A percentile compares a stretch with the other conserved stretches of the same genome.
These are phyloP conservation scores for Penstemon davidsonii DNA, from an alignment of 257 asterid species.

Conservation along the genomic window DNA sequence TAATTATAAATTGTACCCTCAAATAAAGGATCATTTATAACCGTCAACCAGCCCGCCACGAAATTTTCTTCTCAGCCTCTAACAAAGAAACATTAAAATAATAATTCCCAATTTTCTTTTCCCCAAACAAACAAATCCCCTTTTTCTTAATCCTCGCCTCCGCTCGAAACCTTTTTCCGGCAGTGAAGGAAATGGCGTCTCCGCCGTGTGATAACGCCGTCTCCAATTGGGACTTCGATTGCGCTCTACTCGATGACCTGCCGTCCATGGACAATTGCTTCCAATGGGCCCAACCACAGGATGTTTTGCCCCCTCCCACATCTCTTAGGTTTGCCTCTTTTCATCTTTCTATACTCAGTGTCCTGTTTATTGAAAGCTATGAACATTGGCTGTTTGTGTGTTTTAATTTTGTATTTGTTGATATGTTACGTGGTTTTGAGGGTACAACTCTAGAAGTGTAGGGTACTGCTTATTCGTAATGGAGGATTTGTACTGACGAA, in stretches of 20 bases:
- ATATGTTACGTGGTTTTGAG: background rate
- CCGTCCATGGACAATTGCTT: slow-evolving; percentile 38
- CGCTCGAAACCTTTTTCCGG: slow-evolving; percentile 3
- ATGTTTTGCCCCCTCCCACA: slow-evolving; percentile 30
- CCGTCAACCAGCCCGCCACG: slow-evolving; percentile 19
- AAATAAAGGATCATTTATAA: no score
- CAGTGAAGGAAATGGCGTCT: slow-evolving; percentile 37
- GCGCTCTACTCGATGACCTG: slow-evolving; percentile 43
- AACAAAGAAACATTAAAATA: no score
- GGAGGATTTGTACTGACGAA: background rate
- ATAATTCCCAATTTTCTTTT: background rate
- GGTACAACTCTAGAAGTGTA: background rate
- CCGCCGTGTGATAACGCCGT: slow-evolving; percentile 32
- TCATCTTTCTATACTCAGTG: background rate
- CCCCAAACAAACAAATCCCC: background rate
- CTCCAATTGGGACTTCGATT: slow-evolving; percentile 49
- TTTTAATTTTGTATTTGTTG: background rate
- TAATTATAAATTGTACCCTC: no score
- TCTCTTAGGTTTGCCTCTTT: slow-evolving; percentile 34
- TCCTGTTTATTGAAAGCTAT: background rate
- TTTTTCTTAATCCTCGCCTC: background rate
- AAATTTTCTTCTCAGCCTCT: slow-evolving; percentile 1
- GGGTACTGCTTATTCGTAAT: background rate
- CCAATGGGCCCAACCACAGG: slow-evolving; percentile 35
- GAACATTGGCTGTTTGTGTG: background rate